These are phyloP conservation scores for Aspergillus fumigatus DNA, from an alignment of 2,329 filamentous ascomycete species.

Conservation along the genomic window DNA sequence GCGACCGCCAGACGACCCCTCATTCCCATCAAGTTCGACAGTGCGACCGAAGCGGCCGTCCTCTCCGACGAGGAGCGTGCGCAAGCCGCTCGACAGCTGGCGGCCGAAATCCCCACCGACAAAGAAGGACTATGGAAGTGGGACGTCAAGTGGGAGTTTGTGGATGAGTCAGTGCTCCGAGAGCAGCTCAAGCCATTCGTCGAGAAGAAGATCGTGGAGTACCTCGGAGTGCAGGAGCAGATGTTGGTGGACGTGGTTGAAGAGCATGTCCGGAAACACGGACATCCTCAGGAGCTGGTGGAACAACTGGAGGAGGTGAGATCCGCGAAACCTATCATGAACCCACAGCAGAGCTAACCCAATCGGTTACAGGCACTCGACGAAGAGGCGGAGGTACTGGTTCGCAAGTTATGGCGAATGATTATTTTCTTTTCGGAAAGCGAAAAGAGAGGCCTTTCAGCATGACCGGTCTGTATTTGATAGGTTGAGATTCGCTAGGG, in stretches of 20 bases:
- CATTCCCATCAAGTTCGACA: slow-evolving; percentile 77
- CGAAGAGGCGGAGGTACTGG: slow-evolving; percentile 87
- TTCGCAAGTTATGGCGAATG: slow-evolving; percentile 98
- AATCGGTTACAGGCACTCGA: slow-evolving; percentile 64
- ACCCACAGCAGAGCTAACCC: slow-evolving; percentile 28
- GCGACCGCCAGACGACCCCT: slow-evolving; percentile 67
- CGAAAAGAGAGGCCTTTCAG: slow-evolving; percentile 80
- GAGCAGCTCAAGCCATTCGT: slow-evolving; percentile 92
- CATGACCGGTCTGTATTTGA: slow-evolving; percentile 35
- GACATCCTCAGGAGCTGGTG: slow-evolving; percentile 72
- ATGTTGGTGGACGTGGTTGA: slow-evolving; percentile 91
- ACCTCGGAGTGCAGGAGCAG: slow-evolving; percentile 92
- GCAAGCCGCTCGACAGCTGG: slow-evolving; percentile 74
- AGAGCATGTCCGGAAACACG: slow-evolving; percentile 73
- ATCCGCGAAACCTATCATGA: slow-evolving; percentile 1
- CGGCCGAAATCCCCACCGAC: slow-evolving; percentile 83
- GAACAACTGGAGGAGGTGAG: slow-evolving; percentile 79
- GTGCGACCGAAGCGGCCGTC: slow-evolving; percentile 58
- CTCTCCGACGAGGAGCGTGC: slow-evolving; percentile 85
- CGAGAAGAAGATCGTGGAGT: slow-evolving; percentile 97
- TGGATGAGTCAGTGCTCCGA: slow-evolving; percentile 74
- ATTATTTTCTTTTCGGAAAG: slow-evolving; percentile 96
- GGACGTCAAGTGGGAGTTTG: slow-evolving; percentile 85
- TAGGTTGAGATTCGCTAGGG: background rate
- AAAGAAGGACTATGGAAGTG: slow-evolving; percentile 87